Evolutionary conservation across 306 rosid species (phyloP).

Genomic region (Canavalia gladiata): DNA sequence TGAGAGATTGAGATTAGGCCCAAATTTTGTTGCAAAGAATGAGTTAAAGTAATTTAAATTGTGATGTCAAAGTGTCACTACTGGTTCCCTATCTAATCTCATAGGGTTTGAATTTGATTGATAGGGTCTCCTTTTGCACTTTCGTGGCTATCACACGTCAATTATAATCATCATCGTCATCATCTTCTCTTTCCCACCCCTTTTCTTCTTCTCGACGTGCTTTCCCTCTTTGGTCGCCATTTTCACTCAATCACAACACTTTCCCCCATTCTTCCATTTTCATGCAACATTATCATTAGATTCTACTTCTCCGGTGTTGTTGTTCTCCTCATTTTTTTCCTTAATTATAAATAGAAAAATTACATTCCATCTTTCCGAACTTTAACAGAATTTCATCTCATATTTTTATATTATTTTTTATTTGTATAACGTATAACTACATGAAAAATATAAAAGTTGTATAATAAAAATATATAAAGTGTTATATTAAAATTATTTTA

Average conservation of each 20-base stretch:
- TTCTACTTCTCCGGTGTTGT: too few relatives aligned
- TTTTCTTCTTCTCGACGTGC: neutral
- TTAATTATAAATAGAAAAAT: too few relatives aligned
- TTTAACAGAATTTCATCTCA: too few relatives aligned
- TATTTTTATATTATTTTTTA: too few relatives aligned
- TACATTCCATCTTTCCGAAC: too few relatives aligned
- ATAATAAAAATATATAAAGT: too few relatives aligned
- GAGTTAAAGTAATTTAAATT: constrained; percentile 41
- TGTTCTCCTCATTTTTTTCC: too few relatives aligned
- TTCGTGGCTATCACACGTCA: constrained; percentile 33
- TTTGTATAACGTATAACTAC: too few relatives aligned
- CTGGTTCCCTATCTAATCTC: constrained; percentile 35
- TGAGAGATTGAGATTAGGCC: constrained; percentile 37
- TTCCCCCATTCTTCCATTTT: too few relatives aligned
- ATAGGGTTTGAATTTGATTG: constrained; percentile 39
- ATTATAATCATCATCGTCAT: constrained; percentile 34
- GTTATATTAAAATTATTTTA: too few relatives aligned
- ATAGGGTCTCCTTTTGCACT: constrained; percentile 36
- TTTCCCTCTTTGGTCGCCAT: neutral
- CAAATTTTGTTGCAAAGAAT: neutral
- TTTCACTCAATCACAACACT: neutral
- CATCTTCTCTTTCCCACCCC: neutral
- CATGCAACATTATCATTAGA: too few relatives aligned
- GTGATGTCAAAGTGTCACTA: constrained; percentile 27
- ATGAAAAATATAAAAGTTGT: too few relatives aligned